phyloP scores from a whole-genome alignment of 192 early-diverging fungal species.

The Coemansia sp. region DNA sequence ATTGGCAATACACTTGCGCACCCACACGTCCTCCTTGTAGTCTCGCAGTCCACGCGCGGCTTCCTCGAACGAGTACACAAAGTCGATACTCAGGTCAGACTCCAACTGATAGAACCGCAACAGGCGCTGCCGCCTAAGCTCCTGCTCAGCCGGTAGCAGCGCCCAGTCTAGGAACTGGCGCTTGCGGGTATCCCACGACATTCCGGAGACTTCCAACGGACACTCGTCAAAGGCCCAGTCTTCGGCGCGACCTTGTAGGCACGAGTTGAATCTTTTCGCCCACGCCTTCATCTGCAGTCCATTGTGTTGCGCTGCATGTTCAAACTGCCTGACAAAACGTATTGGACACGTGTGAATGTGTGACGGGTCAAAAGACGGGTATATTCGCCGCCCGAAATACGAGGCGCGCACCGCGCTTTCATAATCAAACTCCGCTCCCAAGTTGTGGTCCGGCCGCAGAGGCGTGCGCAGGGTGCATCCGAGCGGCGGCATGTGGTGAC shows the following conservation, averaged over 20 bases:
- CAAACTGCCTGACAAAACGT: conserved; percentile 47
- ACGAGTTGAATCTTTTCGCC: conserved; percentile 48
- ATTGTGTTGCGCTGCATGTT: conserved; percentile 51
- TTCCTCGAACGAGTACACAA: conserved; percentile 52
- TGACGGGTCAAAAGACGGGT: conserved; percentile 48
- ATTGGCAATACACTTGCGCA: conserved; percentile 51
- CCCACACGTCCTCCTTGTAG: conserved; percentile 52
- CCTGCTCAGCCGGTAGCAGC: conserved; percentile 48
- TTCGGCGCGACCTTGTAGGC: conserved; percentile 39
- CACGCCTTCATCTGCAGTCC: conserved; percentile 39
- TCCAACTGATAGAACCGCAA: conserved; percentile 48
- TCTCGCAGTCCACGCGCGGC: conserved; percentile 42
- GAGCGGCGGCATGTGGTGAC: conserved; percentile 6
- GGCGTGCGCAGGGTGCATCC: conserved; percentile 6
- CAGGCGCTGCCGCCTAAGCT: conserved; percentile 46
- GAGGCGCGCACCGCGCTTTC: conserved; percentile 34
- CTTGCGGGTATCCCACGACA: conserved; percentile 44
- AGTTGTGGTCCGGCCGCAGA: conserved; percentile 7
- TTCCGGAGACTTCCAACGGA: conserved; percentile 29
- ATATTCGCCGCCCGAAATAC: conserved; percentile 38
- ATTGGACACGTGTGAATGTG: conserved; percentile 26
- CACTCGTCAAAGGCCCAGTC: conserved; percentile 54
- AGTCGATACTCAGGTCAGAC: conserved; percentile 50
- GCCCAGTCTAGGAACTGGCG: conserved; percentile 54
- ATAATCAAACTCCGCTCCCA: conserved; percentile 30